Base-by-base conservation (phyloP, 2,329 filamentous ascomycete genomes). In the Cladosporium austrohemisphaericum region DNA sequence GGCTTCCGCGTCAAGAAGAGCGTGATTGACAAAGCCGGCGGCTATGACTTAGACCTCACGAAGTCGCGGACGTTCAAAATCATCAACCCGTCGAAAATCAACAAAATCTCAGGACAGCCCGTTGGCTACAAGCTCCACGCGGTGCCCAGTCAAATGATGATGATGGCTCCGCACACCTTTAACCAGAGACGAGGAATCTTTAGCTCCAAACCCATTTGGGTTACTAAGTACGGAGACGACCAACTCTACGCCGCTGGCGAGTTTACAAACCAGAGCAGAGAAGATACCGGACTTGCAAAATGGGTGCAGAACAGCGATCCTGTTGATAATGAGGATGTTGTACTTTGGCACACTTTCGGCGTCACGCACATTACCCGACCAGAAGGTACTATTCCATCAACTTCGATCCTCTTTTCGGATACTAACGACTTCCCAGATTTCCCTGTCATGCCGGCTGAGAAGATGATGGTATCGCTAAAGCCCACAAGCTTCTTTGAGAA, bases 11-110 rank as follows among this genome's bases (percentile, higher is more conserved):
- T 84, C 36, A 67, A 70, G n/a, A 67, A 73, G 18, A 63, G 58
- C 3, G 52, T 55, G 1, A 38, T 64, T 49, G 54, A 55, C 8
- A 55, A 41, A 10, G 55, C 61, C 1, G 25, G 23, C 32, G 56
- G 54, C 41, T 52, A 53, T 20, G 61, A 66, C 36, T 55, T 57
- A 18, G 56, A 56, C 11, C 58, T 65, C 14, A 55, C 75, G 79
- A 44, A 82, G 82, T 56, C 74, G 76, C 7, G 66, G n/a, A n/a
- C 74, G 4, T 77, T 78, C 67, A 79, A 78, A 51, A 76, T 79
- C 53, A 68, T 72, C 45, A 79, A 79, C 54, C 68, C 71, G 9
- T 57, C 60, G 28, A 67, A 68, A 41, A 70, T 63, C 26, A 78
- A 78, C 55, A 67, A 65, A 0, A 63, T 75, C 50, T 71, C 66